These are phyloP conservation scores for Cochlearia excelsa DNA, from an alignment of 345 rosid species.

Conservation along the genomic window DNA sequence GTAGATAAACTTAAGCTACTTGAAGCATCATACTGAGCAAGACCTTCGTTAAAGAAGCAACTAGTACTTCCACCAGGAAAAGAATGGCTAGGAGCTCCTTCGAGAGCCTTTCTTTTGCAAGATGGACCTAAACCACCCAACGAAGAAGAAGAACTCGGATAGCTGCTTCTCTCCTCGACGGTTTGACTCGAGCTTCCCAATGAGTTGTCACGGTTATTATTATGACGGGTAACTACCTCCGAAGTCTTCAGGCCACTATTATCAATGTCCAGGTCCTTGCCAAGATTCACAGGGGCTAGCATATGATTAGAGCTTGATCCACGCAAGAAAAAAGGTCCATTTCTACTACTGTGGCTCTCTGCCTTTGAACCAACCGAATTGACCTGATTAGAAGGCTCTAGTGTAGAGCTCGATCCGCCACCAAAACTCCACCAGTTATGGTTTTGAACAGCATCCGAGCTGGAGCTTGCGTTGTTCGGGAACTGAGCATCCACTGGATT, in stretches of 20 bases:
- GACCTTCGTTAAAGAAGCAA: constrained; percentile 43
- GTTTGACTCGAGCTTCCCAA: constrained; percentile 56
- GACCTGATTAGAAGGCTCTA: constrained; percentile 44
- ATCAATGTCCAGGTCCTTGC: constrained; percentile 38
- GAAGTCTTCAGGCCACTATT: constrained; percentile 37
- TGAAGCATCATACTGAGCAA: constrained; percentile 46
- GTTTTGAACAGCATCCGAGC: constrained; percentile 42
- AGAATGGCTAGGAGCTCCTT: constrained; percentile 72
- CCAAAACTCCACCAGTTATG: constrained; percentile 58
- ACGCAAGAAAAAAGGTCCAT: constrained; percentile 43
- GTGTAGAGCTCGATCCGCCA: constrained; percentile 67
- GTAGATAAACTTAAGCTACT: constrained; percentile 61
- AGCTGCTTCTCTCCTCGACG: constrained; percentile 50
- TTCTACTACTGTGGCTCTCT: constrained; percentile 38
- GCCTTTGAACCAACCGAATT: constrained; percentile 47
- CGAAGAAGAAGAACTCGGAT: constrained; percentile 46
- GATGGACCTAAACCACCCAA: constrained; percentile 64
- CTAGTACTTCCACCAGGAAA: constrained; percentile 57
- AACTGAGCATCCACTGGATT: constrained; percentile 51
- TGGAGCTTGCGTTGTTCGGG: constrained; percentile 36
- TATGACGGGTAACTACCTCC: constrained; percentile 38
- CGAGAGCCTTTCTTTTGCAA: constrained; percentile 87
- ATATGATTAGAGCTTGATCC: constrained; percentile 49
- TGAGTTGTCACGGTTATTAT: constrained; percentile 35
- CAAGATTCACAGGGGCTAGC: constrained; percentile 38